Evolutionary conservation across 805 yeast species (phyloP), one percentile per base, ranked within the genome.

Genomic region (Saccharomyces jurei): DNA sequence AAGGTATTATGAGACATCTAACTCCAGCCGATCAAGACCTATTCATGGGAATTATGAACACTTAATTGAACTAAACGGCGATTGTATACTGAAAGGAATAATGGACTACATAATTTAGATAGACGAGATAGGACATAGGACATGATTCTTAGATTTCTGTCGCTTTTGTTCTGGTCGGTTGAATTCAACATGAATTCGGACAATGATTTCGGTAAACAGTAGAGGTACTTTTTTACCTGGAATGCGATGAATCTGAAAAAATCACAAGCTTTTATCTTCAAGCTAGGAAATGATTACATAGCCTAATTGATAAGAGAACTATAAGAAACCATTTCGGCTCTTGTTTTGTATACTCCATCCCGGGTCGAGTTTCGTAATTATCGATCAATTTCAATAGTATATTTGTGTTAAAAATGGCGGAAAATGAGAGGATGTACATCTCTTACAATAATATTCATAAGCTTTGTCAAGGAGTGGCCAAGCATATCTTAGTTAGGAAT

Each of bases 361-460:
- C 17, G 2, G 25, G 3, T 17, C 17, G 17, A 17, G 17, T 9
- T 17, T 36, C 25, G 17, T 36, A 36, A 36, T 10, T 13, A 29
- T 3, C 2, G 31, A 29, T 1, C 44, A 36, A 31, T 8, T 17
- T 36, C 25, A 36, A 36, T n/a, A 6, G 8, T n/a, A 17, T 17
- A 36, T 9, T 17, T 17, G 25, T 10, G 5, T 17, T 11, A 60
- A 51, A 51, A 21, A 72, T 71, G 76, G 59, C 69, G 5, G 66
- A 56, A 25, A 58, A 62, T 21, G 77, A 78, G 41, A 81, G 80
- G 64, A 63, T 76, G 50, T 86, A 81, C 71, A 82, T 88, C 60
- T 83, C 91, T 22, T 88, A 88, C 78, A 85, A 88, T 74, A 78
- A 83, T 65, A 82, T 89, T 56, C 96, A 88, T 76, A 88, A 88